Conservation (phyloP, 768 basidiomycete species). For the Flagelloscypha sp. region DNA sequence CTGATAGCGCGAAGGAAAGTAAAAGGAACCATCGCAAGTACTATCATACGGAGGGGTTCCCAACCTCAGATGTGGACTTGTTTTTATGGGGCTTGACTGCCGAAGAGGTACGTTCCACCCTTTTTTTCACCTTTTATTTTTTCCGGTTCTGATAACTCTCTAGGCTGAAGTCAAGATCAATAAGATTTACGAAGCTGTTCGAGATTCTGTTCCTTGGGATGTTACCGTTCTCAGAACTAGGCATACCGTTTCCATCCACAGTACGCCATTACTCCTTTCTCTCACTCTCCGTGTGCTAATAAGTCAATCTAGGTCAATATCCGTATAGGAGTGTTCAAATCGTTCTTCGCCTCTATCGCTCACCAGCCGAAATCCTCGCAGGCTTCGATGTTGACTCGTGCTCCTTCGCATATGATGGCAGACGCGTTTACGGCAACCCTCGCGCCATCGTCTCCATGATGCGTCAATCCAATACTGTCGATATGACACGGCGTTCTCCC, state of each 20-base stretch:
- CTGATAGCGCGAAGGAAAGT: conserved; percentile 38
- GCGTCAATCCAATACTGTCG: conserved; percentile 58
- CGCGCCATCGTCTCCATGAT: conserved; percentile 54
- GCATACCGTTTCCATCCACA: conserved; percentile 59
- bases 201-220: conserved; percentile 62
- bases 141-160: neutral
- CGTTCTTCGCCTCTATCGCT: conserved; percentile 52
- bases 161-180: conserved; percentile 54
- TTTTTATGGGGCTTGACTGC: conserved; percentile 53
- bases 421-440: conserved; percentile 53
- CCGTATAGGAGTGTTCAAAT: conserved; percentile 63
- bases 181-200: conserved; percentile 52
- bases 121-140: neutral
- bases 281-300: neutral
- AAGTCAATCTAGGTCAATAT: conserved; percentile 40
- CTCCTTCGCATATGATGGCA: conserved; percentile 47
- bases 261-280: conserved; percentile 20
- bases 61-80: conserved; percentile 55
- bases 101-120: conserved; percentile 32
- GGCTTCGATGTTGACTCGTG: conserved; percentile 64
- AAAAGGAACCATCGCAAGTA: conserved; percentile 51
- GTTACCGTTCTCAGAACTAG: conserved; percentile 59
- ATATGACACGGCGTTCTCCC: conserved; percentile 54
- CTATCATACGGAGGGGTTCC: conserved; percentile 47
- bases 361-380: conserved; percentile 57